These are phyloP conservation scores for Harringtonia lauricola DNA, from an alignment of 2,329 filamentous ascomycete species.

Conservation along the genomic window DNA sequence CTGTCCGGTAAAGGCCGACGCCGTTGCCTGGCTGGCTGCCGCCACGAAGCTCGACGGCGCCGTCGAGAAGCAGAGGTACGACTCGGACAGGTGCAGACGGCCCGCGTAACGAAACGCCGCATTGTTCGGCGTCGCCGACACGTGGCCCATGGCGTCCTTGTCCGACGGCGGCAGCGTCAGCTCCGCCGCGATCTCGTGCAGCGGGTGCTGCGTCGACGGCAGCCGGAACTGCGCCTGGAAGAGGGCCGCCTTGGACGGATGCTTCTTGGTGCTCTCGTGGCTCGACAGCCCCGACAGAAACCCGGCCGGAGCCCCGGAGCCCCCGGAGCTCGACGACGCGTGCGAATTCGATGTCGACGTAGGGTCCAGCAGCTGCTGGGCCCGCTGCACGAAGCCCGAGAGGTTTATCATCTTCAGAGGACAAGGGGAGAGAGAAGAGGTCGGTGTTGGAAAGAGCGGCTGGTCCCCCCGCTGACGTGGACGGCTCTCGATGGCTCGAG, in stretches of 20 bases:
- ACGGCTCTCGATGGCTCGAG: too few relatives aligned
- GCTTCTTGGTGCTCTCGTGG: conserved; percentile 43
- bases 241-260: conserved; percentile 81
- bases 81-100: conserved; percentile 86
- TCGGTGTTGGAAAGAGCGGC: not conserved
- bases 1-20: conserved; percentile 79
- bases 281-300: conserved; percentile 35
- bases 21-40: conserved; percentile 67
- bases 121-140: conserved; percentile 33
- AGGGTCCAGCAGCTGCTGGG: conserved; percentile 88
- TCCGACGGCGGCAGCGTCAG: conserved; percentile 60
- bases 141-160: conserved; percentile 17
- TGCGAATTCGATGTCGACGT: conserved; percentile 64
- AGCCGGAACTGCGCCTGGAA: conserved; percentile 97
- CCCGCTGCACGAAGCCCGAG: conserved; percentile 84
- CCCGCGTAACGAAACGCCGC: conserved; percentile 78
- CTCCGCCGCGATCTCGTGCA: conserved; percentile 95
- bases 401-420: conserved; percentile 41
- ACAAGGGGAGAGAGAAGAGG: not conserved
- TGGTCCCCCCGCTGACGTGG: too few relatives aligned
- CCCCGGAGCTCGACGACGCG: not conserved
- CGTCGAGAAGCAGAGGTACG: conserved; percentile 94
- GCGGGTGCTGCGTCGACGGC: conserved; percentile 79
- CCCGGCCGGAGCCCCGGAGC: conserved; percentile 10
- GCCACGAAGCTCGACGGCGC: conserved; percentile 78